phyloP scores from a whole-genome alignment of 805 yeast species.

The Saccharomycopsis amapae region DNA sequence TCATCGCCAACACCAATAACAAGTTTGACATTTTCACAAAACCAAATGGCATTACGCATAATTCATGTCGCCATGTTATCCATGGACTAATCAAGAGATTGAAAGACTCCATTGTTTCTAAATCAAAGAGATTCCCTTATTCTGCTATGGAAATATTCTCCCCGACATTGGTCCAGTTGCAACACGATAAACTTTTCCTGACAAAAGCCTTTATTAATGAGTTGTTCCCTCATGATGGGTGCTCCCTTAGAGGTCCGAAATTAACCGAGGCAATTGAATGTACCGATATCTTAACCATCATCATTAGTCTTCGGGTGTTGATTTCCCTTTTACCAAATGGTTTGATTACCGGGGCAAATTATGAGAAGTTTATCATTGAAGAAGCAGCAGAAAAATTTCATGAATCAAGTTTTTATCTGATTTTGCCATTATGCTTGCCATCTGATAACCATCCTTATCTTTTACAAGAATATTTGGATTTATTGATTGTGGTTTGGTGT shows the following conservation, averaged over 20 bases:
- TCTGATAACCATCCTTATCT: constrained; percentile 32
- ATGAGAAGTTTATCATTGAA: constrained; percentile 4
- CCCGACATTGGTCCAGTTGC: constrained; percentile 12
- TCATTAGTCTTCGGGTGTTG: constrained; percentile 8
- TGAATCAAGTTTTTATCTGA: constrained; percentile 26
- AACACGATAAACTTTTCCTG: constrained; percentile 1
- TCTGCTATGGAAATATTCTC: constrained; percentile 7
- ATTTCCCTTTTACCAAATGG: constrained; percentile 11
- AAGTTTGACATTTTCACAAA: constrained; percentile 9
- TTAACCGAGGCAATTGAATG: neutral
- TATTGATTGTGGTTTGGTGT: constrained; percentile 27
- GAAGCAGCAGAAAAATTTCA: neutral
- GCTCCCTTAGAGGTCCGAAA: constrained; percentile 11
- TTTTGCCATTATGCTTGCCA: constrained; percentile 30
- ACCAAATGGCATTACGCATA: constrained; percentile 3
- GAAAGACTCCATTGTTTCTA: neutral
- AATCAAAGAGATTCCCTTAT: no score
- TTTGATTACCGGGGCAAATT: constrained; percentile 4
- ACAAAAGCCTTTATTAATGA: constrained; percentile 8
- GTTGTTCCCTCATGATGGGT: constrained; percentile 19
- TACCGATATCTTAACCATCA: neutral
- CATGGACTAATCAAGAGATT: constrained; percentile 2
- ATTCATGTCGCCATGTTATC: constrained; percentile 7
- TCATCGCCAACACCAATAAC: neutral
- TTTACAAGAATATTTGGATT: constrained; percentile 33